phyloP scores from a whole-genome alignment of 2,329 filamentous ascomycete species.

The Dryadomyces quercus-mongolicae region DNA sequence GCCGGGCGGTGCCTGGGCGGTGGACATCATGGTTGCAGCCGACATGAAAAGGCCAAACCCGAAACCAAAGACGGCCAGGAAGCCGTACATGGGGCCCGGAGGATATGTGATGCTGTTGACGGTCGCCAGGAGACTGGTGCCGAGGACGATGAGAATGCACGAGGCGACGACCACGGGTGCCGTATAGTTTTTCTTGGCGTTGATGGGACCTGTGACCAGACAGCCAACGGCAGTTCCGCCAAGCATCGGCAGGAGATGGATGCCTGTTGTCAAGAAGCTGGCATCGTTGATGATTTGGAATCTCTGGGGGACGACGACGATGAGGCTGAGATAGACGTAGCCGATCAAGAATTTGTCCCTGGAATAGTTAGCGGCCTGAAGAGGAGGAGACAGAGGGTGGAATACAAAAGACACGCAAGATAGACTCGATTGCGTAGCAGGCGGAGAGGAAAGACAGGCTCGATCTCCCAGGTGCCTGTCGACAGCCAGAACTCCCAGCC shows the following conservation, averaged over 20 bases:
- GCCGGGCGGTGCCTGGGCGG: slow-evolving; percentile 33
- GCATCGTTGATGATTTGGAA: slow-evolving; percentile 48
- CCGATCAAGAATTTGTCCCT: slow-evolving; percentile 45
- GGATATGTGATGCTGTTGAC: slow-evolving; percentile 20
- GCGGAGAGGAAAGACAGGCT: slow-evolving; percentile 43
- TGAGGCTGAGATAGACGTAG: slow-evolving; percentile 44
- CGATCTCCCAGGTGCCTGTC: slow-evolving; percentile 25
- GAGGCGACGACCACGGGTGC: slow-evolving; percentile 37
- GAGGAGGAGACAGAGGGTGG: neutral
- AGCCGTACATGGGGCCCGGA: slow-evolving; percentile 35
- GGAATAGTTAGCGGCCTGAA: neutral
- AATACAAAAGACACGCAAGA: slow-evolving; percentile 33
- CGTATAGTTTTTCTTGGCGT: slow-evolving; percentile 40
- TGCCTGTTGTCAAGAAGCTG: slow-evolving; percentile 38
- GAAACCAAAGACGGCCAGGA: slow-evolving; percentile 43
- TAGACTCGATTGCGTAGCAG: slow-evolving; percentile 37
- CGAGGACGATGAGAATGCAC: slow-evolving; percentile 38
- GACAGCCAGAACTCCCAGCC: slow-evolving; percentile 37
- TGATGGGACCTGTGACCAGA: slow-evolving; percentile 40
- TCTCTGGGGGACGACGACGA: slow-evolving; percentile 45
- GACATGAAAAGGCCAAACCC: slow-evolving; percentile 48
- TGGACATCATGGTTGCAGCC: slow-evolving; percentile 44
- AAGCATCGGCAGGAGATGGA: slow-evolving; percentile 47
- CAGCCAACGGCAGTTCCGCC: slow-evolving; percentile 44
- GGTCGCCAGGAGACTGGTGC: slow-evolving; percentile 36